A percentile compares a stretch with the other conserved stretches of the same genome.
phyloP scores from a whole-genome alignment of 768 basidiomycete genomes.

The Auriscalpium vulgare region DNA sequence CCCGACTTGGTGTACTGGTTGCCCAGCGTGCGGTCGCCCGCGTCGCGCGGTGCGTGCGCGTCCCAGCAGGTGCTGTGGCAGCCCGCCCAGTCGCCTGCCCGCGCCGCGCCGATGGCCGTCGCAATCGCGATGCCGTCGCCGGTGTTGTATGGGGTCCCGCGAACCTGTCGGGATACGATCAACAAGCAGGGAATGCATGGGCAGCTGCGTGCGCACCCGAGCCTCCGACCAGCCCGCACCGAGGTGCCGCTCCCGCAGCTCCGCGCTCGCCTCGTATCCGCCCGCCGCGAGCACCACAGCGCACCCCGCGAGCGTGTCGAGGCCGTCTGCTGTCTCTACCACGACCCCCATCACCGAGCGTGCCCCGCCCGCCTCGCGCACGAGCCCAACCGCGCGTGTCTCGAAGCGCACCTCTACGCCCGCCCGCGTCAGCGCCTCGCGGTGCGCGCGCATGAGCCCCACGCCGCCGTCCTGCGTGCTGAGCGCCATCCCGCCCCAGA shows the following conservation, averaged over 20 bases:
- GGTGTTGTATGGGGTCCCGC: slow-evolving; percentile 66
- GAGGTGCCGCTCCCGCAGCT: slow-evolving; percentile 44
- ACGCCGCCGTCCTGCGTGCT: slow-evolving; percentile 61
- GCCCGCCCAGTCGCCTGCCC: slow-evolving; percentile 60
- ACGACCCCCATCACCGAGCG: slow-evolving; percentile 39
- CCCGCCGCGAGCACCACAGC: slow-evolving; percentile 58
- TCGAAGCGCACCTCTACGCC: slow-evolving; percentile 55
- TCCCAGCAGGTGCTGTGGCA: slow-evolving; percentile 74
- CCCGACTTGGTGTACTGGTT: slow-evolving; percentile 73
- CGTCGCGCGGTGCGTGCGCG: slow-evolving; percentile 42
- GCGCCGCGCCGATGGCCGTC: slow-evolving; percentile 38
- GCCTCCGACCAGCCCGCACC: slow-evolving; percentile 54
- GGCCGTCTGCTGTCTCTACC: slow-evolving; percentile 31
- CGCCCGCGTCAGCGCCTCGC: slow-evolving; percentile 36
- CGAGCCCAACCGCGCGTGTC: slow-evolving; percentile 33
- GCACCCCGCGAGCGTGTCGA: slow-evolving; percentile 28
- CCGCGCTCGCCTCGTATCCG: slow-evolving; percentile 53
- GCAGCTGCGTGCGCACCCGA: slow-evolving; percentile 28
- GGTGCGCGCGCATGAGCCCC: slow-evolving; percentile 53
- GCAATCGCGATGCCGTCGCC: slow-evolving; percentile 59
- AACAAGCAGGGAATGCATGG: background rate
- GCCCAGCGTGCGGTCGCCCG: slow-evolving; percentile 49
- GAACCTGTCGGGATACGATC: slow-evolving; percentile 33
- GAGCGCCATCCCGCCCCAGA: slow-evolving; percentile 65
- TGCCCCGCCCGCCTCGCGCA: slow-evolving; percentile 30